Evolutionary conservation across 139 green algal genomes (phyloP).

Genomic region (Coelastrella sp.): DNA sequence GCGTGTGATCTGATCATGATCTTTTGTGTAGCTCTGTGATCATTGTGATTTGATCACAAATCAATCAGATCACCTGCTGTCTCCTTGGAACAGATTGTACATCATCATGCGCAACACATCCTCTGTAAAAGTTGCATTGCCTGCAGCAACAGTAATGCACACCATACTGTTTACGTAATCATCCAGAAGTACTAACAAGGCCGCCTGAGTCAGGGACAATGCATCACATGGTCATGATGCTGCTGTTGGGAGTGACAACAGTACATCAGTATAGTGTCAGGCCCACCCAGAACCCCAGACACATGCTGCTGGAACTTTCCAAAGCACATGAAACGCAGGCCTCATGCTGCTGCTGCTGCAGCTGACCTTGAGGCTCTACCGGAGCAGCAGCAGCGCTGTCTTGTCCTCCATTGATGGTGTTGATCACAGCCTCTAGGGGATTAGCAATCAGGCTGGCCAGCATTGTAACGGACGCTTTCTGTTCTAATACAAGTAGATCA

Average conservation of each 20-base stretch:
- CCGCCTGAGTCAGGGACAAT: too few species aligned
- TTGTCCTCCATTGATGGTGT: neutral
- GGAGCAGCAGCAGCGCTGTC: neutral
- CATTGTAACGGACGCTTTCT: neutral
- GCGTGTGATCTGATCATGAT: too few species aligned
- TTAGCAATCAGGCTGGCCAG: constrained; percentile 12
- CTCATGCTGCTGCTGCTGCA: neutral
- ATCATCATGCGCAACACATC: constrained; percentile 43
- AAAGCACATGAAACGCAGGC: too few species aligned
- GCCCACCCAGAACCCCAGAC: too few species aligned
- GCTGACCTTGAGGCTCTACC: neutral
- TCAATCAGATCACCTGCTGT: constrained; percentile 16
- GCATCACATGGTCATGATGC: too few species aligned
- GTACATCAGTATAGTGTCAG: too few species aligned
- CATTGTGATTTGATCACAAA: neutral
- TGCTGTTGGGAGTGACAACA: too few species aligned
- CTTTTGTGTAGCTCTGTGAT: too few species aligned
- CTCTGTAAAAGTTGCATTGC: constrained; percentile 44
- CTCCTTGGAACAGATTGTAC: constrained; percentile 41
- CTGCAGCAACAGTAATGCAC: constrained; percentile 29
- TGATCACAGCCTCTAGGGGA: constrained; percentile 18
- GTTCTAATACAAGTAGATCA: neutral
- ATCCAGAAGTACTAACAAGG: too few species aligned
- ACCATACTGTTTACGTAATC: too few species aligned
- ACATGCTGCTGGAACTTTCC: too few species aligned